phyloP scores from a whole-genome alignment of 2,329 filamentous ascomycete species.

The Didymella lethalis region DNA sequence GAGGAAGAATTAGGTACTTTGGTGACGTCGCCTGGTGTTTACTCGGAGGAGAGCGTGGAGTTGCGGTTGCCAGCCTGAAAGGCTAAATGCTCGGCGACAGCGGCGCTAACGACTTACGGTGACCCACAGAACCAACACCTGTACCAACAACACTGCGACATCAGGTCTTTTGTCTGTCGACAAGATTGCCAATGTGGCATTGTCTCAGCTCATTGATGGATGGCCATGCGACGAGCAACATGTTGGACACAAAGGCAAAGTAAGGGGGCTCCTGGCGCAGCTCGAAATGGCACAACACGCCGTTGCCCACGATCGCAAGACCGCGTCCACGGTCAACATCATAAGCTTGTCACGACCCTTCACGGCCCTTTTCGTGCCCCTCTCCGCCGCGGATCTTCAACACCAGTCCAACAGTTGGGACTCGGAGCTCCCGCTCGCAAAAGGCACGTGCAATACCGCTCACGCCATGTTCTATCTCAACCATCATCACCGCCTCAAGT shows the following conservation, averaged over 20 bases:
- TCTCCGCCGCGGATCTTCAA: constrained; percentile 3
- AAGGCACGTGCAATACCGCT: constrained; percentile 14
- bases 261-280: constrained; percentile 15
- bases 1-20: not conserved
- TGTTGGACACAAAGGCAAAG: constrained; percentile 4
- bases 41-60: not conserved
- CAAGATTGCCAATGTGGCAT: constrained; percentile 4
- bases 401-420: constrained; percentile 4
- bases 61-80: not conserved
- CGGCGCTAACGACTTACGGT: not conserved
- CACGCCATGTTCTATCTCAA: constrained; percentile 12
- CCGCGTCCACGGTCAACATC: constrained; percentile 8
- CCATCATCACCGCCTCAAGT: constrained; percentile 7
- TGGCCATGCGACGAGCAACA: not conserved
- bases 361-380: constrained; percentile 1
- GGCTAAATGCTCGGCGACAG: not conserved
- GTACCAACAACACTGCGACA: constrained; percentile 2
- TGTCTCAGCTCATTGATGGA: constrained; percentile 1
- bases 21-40: constrained; percentile 9
- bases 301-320: constrained; percentile 11
- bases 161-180: not conserved
- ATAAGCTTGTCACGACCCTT: constrained; percentile 6
- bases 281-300: constrained; percentile 8
- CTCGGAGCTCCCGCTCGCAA: constrained; percentile 21
- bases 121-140: not conserved